Conservation (phyloP, 495 filamentous ascomycete genomes). For the Neurospora sp. region DNA sequence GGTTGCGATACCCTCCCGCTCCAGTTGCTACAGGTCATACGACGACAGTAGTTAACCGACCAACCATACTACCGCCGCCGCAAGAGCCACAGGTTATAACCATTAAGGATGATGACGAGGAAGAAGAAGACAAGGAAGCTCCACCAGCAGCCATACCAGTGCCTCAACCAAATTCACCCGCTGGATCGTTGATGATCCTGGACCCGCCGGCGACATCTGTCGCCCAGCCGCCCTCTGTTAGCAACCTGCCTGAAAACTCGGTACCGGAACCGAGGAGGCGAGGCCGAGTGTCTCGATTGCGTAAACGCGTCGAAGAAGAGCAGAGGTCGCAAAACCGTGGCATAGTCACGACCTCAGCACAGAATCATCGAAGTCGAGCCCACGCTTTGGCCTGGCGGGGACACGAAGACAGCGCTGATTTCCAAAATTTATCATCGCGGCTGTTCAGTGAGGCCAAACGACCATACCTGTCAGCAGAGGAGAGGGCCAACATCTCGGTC, state of each 20-base stretch:
- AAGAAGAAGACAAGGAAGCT: neutral
- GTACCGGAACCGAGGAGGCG: neutral
- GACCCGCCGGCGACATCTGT: neutral
- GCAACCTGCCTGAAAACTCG: neutral
- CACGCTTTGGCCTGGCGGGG: constrained; percentile 5
- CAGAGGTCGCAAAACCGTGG: neutral
- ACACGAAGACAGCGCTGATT: neutral
- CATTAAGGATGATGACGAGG: constrained; percentile 8
- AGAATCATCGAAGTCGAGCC: constrained; percentile 11
- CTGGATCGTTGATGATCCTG: neutral
- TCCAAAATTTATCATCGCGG: neutral
- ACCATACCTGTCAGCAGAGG: constrained; percentile 23
- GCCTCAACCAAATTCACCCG: neutral
- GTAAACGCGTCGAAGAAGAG: neutral
- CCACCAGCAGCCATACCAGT: neutral
- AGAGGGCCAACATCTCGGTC: constrained; percentile 14
- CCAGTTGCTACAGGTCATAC: neutral
- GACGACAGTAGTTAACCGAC: neutral
- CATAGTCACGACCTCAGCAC: constrained; percentile 6
- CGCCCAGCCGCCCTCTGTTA: neutral
- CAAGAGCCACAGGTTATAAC: constrained; percentile 3
- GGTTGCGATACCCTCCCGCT: neutral
- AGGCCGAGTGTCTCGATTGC: neutral
- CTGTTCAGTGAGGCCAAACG: constrained; percentile 7
- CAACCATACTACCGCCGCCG: neutral